phyloP scores from a whole-genome alignment of 768 basidiomycete genomes.

The Lactarius pseudohatsudake region DNA sequence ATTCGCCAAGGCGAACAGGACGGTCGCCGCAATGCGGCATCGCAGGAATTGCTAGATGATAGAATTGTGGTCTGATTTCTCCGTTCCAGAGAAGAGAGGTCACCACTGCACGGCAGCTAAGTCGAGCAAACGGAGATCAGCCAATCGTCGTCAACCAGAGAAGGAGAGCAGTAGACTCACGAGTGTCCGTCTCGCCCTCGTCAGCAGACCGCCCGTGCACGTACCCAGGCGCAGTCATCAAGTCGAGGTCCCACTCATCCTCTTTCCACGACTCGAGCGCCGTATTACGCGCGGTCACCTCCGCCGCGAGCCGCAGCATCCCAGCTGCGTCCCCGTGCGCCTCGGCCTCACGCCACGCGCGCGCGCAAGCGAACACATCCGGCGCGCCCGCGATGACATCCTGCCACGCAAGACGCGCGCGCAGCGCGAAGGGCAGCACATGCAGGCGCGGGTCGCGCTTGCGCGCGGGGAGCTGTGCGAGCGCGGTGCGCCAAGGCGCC shows the following conservation, averaged over 20 bases:
- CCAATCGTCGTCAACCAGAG: neutral
- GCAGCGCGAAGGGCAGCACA: slow-evolving; percentile 26
- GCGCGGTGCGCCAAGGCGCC: slow-evolving; percentile 2
- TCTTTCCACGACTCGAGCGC: slow-evolving; percentile 26
- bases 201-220: slow-evolving; percentile 23
- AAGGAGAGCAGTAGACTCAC: slow-evolving; percentile 17
- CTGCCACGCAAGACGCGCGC: slow-evolving; percentile 26
- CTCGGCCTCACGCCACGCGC: slow-evolving; percentile 22
- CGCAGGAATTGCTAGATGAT: neutral
- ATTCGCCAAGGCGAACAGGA: neutral
- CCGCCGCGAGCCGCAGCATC: slow-evolving; percentile 9
- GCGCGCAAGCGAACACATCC: slow-evolving; percentile 26
- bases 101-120: slow-evolving; percentile 5
- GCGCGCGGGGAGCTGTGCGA: neutral
- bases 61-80: neutral
- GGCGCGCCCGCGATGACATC: neutral
- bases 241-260: slow-evolving; percentile 29
- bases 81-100: neutral
- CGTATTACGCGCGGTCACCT: slow-evolving; percentile 13
- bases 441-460: slow-evolving; percentile 25
- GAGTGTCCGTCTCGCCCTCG: slow-evolving; percentile 25
- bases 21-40: neutral
- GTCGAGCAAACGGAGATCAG: neutral
- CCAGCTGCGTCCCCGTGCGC: slow-evolving; percentile 4
- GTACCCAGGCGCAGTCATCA: slow-evolving; percentile 28